Evolutionary conservation across 192 early-diverging fungal species (phyloP), one percentile per base, ranked within the genome.

Genomic region (Coemansia umbellata): DNA sequence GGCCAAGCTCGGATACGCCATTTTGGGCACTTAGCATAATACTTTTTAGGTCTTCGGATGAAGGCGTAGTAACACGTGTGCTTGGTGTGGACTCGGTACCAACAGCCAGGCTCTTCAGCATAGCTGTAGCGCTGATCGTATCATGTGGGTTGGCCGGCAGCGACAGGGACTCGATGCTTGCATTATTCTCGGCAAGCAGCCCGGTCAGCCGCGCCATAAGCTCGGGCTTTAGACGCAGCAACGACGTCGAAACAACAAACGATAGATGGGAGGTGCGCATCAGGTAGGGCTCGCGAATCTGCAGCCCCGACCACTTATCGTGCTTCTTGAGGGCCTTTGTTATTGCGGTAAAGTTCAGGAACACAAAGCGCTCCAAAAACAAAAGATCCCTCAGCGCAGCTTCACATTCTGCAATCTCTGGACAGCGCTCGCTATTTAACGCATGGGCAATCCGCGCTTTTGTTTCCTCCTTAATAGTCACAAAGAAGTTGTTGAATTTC

Each of bases 271-370:
- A 74, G 28, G 87, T 82, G 8, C 85, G 82, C 47, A 83, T 80
- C 40, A 86, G 81, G 47, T 91, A 85, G 5, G 87, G 78, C 54
- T 90, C 87, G 31, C 82, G 78, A 31, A 91, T 78, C 22, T 79
- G 72, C 36, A 90, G 75, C 0, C 90, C 91, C 0, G 88, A 86
- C 80, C 88, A 87, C 51, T 87, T 83, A 69, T 91, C 91, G 62
- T 85, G 82, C 57, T 93, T 93, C 60, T 93, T 93, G 39, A 93
- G 76, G 26, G 90, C 90, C 78, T 93, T 93, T 40, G 84, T 81
- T 28, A 93, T 82, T 22, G 86, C 91, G 0, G 90, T 91, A 41
- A 89, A 91, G 78, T 91, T 93, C 30, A 93, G 74, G 47, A 91
- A 90, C 37, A 88, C 87, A 66, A 86, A 91, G 37, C 79, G 74